Base-by-base conservation (phyloP, 2,329 filamentous ascomycete genomes). In the Fusarium humuli region DNA sequence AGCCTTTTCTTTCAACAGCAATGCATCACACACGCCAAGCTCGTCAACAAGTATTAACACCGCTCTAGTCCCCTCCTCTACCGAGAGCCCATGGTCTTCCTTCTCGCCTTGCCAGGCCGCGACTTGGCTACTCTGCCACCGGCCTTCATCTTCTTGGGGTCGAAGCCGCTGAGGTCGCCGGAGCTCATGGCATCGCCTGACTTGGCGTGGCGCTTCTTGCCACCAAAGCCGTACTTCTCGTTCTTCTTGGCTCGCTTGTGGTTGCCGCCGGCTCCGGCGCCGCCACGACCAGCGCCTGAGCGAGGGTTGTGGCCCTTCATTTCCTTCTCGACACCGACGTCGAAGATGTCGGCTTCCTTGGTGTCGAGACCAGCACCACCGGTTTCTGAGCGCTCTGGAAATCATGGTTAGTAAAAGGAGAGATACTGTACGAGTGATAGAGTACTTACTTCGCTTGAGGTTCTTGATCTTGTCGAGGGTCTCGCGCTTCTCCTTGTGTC, bases 401-500 rank as follows among this genome's bases (percentile, higher is more conserved):
- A 27, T n/a, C 54, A 55, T 45, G 46, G 60, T 70, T 69, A 74
- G 65, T 34, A 55, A 79, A 7, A 70, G 78, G 72, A 58, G 46
- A 16, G 7, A 23, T 7, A 2, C 9, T 18, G 16, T 5, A 25
- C 22, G 44, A 18, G 37, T 22, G 20, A 22, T 4, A 20, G 14
- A 7, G 45, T 45, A 88, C 93, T 74, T 87, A 98, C 95, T 99
- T 85, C 94, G 90, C 90, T 99, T 99, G 75, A 99, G 84, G 29
- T 89, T 87, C 83, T 94, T 94, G 78, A 99, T 98, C 87, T 98
- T 98, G 75, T 98, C 96, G 70, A 99, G 84, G 6, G 94, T 97
- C 69, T 97, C 93, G 75, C 90, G 90, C 90, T 98, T 98, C 77
- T 91, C 91, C 87, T 97, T 97, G 53, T 93, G 90, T 50, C 96